Evolutionary conservation across 1,284 basidiomycete genomes (phyloP), one percentile per base, ranked within the genome.

Genomic region (Farysia itapuensis): DNA sequence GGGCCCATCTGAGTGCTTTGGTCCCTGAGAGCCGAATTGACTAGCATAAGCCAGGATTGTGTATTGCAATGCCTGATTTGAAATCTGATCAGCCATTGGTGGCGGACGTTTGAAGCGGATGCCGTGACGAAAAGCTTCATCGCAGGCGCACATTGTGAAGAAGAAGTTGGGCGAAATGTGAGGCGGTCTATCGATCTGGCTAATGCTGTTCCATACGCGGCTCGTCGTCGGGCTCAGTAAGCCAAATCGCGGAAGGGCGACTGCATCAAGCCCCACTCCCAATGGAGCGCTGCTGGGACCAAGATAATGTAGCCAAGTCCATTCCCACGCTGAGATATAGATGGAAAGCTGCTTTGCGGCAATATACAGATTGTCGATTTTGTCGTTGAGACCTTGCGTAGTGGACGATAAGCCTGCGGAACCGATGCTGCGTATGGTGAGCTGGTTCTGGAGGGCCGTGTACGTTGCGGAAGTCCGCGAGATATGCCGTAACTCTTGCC

Each of bases 141-240:
- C 56, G 29, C 56, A 59, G 12, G 48, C 56, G 25, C 48, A 45
- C 15, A 45, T 53, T 38, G 44, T 45, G 42, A 48, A 59, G 45
- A 59, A 59, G 20, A 59, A 59, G 29, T 42, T 59, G 33, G 56
- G 56, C 6, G 50, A 59, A 6, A 59, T 43, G 29, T 59, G 56
- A 3, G 45, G 39, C 7, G 48, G 43, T 13, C 43, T 49, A 33
- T 49, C 51, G 33, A 45, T 36, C 4, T 42, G 43, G 49, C 43
- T 48, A 41, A 52, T 47, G 39, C 40, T 30, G 42, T 59, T 46
- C 56, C 56, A 59, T 1, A 45, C 56, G 16, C 35, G 32, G 5
- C 49, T 31, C 6, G 44, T 50, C 19, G 23, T 32, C 13, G 25
- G 12, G 32, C 45, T 45, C 16, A 53, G 39, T 7, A 59, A 34